Evolutionary conservation across 73 alveolate species (phyloP).

Genomic region (Paraurostyla sp.): DNA sequence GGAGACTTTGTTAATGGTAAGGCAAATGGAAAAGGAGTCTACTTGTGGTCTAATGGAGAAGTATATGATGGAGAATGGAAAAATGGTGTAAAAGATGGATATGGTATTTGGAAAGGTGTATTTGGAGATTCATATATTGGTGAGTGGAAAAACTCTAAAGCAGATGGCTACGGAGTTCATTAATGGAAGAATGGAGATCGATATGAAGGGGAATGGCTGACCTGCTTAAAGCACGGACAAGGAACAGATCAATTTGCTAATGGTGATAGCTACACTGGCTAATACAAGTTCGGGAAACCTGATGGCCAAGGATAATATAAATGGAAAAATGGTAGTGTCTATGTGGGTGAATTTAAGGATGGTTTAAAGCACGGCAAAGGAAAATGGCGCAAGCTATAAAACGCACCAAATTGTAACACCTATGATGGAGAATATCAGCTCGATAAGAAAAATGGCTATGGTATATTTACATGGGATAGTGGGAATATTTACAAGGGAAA

Average conservation of each 20-base stretch:
- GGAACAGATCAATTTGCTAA: constrained; percentile 76
- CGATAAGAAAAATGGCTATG: constrained; percentile 60
- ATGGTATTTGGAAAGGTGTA: constrained; percentile 62
- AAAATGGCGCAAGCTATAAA: constrained; percentile 57
- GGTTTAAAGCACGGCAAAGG: constrained; percentile 81
- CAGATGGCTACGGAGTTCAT: constrained; percentile 55
- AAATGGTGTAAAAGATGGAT: constrained; percentile 67
- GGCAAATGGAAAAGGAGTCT: constrained; percentile 74
- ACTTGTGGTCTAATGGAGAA: constrained; percentile 72
- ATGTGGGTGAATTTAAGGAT: constrained; percentile 71
- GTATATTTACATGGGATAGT: constrained; percentile 36
- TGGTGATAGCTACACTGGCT: constrained; percentile 73
- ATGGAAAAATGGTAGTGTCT: constrained; percentile 40
- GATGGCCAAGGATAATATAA: constrained; percentile 59
- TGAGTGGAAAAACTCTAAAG: constrained; percentile 48
- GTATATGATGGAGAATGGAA: constrained; percentile 75
- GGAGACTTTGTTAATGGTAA: constrained; percentile 73
- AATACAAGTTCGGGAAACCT: constrained; percentile 72
- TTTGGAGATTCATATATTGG: constrained; percentile 44
- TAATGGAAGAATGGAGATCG: constrained; percentile 72
- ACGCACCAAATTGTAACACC: constrained; percentile 48
- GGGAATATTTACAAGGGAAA: constrained; percentile 51
- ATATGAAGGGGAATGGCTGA: constrained; percentile 75
- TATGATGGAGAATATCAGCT: constrained; percentile 74
- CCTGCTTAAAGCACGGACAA: constrained; percentile 73